Evolutionary conservation across 2,329 filamentous ascomycete genomes (phyloP), one percentile per base, ranked within the genome.

Genomic region (Colletotrichum musicola): DNA sequence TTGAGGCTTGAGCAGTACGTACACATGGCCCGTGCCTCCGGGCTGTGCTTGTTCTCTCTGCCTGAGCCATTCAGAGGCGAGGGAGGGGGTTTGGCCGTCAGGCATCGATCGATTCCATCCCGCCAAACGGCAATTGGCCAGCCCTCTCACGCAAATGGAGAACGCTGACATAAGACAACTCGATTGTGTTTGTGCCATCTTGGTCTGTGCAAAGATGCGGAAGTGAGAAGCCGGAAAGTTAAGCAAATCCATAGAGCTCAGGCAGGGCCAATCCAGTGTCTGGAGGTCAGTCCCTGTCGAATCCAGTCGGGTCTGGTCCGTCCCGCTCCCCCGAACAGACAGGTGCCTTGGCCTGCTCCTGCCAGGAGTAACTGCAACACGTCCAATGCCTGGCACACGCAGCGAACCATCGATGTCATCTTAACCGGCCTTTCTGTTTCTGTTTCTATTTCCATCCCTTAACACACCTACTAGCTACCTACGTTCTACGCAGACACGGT

Each of bases 171-270:
- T 62, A 62, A 62, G 30, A 10, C 30, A 35, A 35, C 10, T 10
- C 30, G 10, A 35, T 35, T 10, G 10, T 35, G 30, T 35, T 35
- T 62, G 35, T 14, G 10, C n/a, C 6, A 38, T 1, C 58, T 6
- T 49, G 55, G 55, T 60, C 47, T 22, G 46, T 46, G 62, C 57
- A 4, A 9, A 53, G 20, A 66, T 62, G 63, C 46, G 57, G 53
- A 62, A 50, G 22, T 64, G 64, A 68, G 64, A 68, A 64, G 59
- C 51, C 64, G 64, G 64, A 64, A 49, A 68, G 64, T 42, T 58
- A 64, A n/a, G n/a, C n/a, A n/a, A n/a, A 62, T 51, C 22, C 22
- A 25, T 25, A 25, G 22, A 62, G 16, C 44, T 62, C 58, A 35
- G 57, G 46, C 57, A 60, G 10, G 44, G 25, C n/a, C 18, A 50